Evolutionary conservation across 1,139 yeast species (phyloP), one percentile per base, ranked within the genome.

Genomic region (Zhuliangozyma parablackwelliae): DNA sequence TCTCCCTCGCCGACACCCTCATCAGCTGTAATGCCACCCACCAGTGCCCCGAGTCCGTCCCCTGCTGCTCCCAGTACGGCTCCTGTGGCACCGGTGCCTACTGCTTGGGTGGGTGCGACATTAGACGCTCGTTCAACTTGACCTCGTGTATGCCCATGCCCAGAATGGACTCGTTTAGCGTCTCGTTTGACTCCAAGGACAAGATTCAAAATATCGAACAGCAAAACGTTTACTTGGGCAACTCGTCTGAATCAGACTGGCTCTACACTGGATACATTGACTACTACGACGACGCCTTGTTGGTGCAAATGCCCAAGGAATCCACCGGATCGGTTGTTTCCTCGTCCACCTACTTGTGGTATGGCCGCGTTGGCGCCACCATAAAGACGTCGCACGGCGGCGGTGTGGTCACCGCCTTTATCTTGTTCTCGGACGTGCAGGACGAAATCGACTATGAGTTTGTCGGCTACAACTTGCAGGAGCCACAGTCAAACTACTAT

Each of bases 361-460:
- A 84, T 60, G 97, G 97, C 39, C 84, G 81, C 54, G 73, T 87
- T 28, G 63, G 79, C 30, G 82, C 86, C 31, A 75, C 70, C 26
- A 53, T 88, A 50, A 86, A 83, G 61, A 70, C 94, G 1, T 83
- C 96, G 1, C 86, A 78, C 53, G 78, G 77, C 37, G 69, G 63
- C 26, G 97, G 97, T 66, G 96, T 89, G 34, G 77, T 89, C 44
- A 75, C 94, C 13, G 92, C 96, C n/a, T 79, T 82, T 51, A 87
- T 89, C 57, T 62, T 87, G 42, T 85, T 80, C 65, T 85, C 95
- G 2, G 88, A 86, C 51, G 88, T 85, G 31, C 81, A 83, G 62
- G 97, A 89, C 66, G 97, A 90, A 71, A 75, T 89, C 51, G 97
- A 89, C 75, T 82, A 65, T 54, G 97, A 89, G 65, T 82, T 79